Base-by-base conservation (phyloP, 179 eudicot genomes). In the Spergularia azorica region DNA sequence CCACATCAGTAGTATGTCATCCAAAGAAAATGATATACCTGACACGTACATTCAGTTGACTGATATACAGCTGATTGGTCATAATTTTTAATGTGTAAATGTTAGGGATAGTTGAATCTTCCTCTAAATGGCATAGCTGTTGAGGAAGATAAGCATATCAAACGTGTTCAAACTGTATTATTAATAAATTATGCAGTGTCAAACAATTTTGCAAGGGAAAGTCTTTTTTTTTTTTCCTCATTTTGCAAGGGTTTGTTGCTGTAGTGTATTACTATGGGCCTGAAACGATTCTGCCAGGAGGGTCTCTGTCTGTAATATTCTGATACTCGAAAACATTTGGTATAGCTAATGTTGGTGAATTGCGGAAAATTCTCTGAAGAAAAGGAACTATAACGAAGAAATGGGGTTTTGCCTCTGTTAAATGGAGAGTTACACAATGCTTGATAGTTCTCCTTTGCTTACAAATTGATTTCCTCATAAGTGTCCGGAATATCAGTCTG, bases 21-120 rank as follows among this genome's bases (percentile, higher is more conserved):
- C 39, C 48, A 48, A 14, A 36, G 43, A 63, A 9, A 3, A 11
- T 20, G 57, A 68, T 6, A 68, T 68, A 17, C 71, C 54, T 11
- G 58, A 51, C 41, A 50, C 51, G 73, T 59, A 70, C 73, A 52
- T 70, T 15, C 46, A 6, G 58, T 51, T 11, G 43, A 52, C 73
- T 70, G 59, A 70, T 6, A 52, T 16, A 7, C 74, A 11, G 43
- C 18, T 55, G 32, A 62, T 14, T 20, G 32, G 39, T 62, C 39
- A 20, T 14, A 62, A 3, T 62, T 62, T 21, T 1, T 10, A 15
- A 14, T 20, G 32, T 15, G 62, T 52, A 5, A 21, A 21, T 52
- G 14, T 54, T 69, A 6, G 21, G 11, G 41, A 13, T 36, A 59
- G 32, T 55, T 55, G 74, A 55, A 0, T 70, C 55, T 52, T 70